These are phyloP conservation scores for Madurella fahalii DNA, from an alignment of 2,329 filamentous ascomycete genomes.

Conservation along the genomic window DNA sequence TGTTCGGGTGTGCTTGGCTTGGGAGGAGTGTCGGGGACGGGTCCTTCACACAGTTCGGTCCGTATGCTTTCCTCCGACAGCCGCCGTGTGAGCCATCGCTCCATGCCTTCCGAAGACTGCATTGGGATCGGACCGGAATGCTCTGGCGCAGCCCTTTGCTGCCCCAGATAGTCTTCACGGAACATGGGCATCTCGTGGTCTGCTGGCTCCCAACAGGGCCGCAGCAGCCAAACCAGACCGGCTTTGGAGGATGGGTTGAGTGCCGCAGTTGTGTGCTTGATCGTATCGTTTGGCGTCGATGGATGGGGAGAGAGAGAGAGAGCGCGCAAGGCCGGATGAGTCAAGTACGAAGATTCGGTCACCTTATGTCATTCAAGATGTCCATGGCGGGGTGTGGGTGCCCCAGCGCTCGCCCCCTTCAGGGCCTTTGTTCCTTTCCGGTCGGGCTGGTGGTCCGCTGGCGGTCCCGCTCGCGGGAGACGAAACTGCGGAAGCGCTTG, in stretches of 20 bases:
- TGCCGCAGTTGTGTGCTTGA: not conserved
- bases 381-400: not conserved
- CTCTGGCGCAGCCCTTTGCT: slow-evolving; percentile 25
- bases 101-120: slow-evolving; percentile 19
- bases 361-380: slow-evolving; percentile 11
- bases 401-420: not conserved
- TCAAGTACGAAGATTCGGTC: not conserved
- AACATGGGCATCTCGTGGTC: slow-evolving; percentile 53
- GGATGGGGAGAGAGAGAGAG: not conserved
- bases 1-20: slow-evolving; percentile 30
- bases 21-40: slow-evolving; percentile 41
- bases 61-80: slow-evolving; percentile 58
- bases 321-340: not conserved
- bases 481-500: not conserved
- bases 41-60: slow-evolving; percentile 59
- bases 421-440: not conserved
- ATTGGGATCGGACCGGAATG: slow-evolving; percentile 17
- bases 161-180: slow-evolving; percentile 45
- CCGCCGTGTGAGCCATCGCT: slow-evolving; percentile 31
- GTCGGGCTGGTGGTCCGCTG: not conserved
- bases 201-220: slow-evolving; percentile 3
- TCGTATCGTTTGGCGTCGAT: not conserved
- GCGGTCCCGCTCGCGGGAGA: not conserved
- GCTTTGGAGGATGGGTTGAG: not conserved
- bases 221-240: slow-evolving; percentile 1